These are phyloP conservation scores for Euphorbia pulcherrima DNA, from an alignment of 345 rosid species.

Conservation along the genomic window DNA sequence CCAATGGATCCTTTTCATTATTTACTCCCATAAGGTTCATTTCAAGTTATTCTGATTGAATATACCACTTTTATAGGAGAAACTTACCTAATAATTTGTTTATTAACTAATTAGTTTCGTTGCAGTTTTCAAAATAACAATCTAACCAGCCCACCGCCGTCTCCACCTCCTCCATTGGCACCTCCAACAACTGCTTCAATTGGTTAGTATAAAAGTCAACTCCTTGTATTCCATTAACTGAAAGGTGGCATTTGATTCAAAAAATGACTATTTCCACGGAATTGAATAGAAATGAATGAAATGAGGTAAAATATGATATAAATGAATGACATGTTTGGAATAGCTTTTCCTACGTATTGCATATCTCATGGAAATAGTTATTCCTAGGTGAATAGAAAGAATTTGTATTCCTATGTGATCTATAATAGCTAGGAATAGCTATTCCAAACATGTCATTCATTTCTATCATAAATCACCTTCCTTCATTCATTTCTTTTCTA, in stretches of 20 bases:
- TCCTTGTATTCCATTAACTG: not conserved
- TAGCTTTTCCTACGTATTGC: no score
- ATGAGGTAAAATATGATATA: no score
- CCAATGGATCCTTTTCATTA: constrained; percentile 74
- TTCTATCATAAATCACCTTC: no score
- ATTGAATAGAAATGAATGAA: no score
- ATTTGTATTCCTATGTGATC: no score
- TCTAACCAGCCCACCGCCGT: constrained; percentile 21
- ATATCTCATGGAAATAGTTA: no score
- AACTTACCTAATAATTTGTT: constrained; percentile 8
- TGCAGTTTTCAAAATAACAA: constrained; percentile 59
- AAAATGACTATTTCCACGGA: no score
- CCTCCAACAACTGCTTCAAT: constrained; percentile 26
- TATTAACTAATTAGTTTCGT: constrained; percentile 27
- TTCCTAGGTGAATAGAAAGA: no score
- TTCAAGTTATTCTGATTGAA: constrained; percentile 15
- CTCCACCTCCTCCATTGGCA: constrained; percentile 57
- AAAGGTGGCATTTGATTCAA: not conserved
- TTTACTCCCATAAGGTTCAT: constrained; percentile 72
- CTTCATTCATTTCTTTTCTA: no score
- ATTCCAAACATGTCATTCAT: no score
- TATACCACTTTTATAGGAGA: constrained; percentile 5
- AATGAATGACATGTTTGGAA: no score
- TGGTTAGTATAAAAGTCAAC: constrained; percentile 34
- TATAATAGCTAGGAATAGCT: no score